phyloP scores from a whole-genome alignment of 345 rosid species.

The Reutealis trisperma region DNA sequence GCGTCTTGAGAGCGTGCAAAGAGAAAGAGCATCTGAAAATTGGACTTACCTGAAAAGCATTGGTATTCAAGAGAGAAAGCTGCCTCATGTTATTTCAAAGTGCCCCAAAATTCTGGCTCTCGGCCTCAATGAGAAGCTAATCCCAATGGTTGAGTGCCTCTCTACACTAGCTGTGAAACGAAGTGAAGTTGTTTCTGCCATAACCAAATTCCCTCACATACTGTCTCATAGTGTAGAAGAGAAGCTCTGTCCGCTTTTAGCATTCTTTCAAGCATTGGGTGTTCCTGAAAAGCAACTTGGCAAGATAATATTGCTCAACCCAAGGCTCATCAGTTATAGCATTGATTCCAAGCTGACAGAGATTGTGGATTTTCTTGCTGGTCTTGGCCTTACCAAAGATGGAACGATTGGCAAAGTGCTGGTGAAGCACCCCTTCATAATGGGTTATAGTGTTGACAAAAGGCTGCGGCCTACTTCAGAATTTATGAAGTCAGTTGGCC shows the following conservation, averaged over 20 bases:
- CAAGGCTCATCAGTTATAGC: slow-evolving; percentile 76
- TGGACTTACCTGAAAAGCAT: slow-evolving; percentile 61
- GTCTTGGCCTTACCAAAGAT: slow-evolving; percentile 58
- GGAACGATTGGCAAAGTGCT: slow-evolving; percentile 67
- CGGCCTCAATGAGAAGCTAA: slow-evolving; percentile 59
- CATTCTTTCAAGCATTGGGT: slow-evolving; percentile 75
- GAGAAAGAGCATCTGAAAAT: slow-evolving; percentile 65
- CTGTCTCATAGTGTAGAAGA: slow-evolving; percentile 78
- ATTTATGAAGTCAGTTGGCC: slow-evolving; percentile 59
- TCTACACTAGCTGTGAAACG: slow-evolving; percentile 52
- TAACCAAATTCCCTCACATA: slow-evolving; percentile 66
- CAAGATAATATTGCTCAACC: slow-evolving; percentile 63
- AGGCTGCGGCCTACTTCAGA: slow-evolving; percentile 60
- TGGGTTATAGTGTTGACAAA: slow-evolving; percentile 68
- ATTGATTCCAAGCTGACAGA: slow-evolving; percentile 62
- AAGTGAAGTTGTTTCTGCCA: slow-evolving; percentile 63
- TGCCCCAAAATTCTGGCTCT: slow-evolving; percentile 76
- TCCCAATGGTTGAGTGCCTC: slow-evolving; percentile 72
- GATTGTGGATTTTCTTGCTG: slow-evolving; percentile 56
- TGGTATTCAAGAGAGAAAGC: slow-evolving; percentile 74
- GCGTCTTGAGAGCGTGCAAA: slow-evolving; percentile 52
- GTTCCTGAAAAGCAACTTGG: slow-evolving; percentile 75
- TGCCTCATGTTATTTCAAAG: slow-evolving; percentile 58
- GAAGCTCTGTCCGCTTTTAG: slow-evolving; percentile 82
- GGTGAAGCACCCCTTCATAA: slow-evolving; percentile 64